Base-by-base conservation (phyloP, 176 grass and related monocot species). In the Cenchrus purpureus region DNA sequence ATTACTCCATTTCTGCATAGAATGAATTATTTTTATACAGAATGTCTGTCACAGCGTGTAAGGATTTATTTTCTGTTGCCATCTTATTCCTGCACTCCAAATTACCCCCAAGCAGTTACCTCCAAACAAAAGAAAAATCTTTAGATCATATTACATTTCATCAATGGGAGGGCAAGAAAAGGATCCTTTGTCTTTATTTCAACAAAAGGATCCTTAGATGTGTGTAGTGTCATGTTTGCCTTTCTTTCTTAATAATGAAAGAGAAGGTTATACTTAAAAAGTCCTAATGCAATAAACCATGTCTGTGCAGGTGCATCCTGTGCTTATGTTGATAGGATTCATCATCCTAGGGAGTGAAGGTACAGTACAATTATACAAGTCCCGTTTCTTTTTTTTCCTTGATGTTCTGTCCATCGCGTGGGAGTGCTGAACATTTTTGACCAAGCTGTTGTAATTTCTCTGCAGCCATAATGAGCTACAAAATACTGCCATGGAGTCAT, bases 381-480 rank as follows among this genome's bases (percentile, higher is more conserved):
- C 2, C 37, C 6, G 46, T 85, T 77, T 10, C 54, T 8, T 78
- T 69, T 56, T 78, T 67, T 80, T 71, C 43, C 15, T 67, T 49
- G 43, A 50, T 76, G 43, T 5, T 69, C 60, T 83, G 70, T 14
- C 46, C 20, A 10, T 84, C 44, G 75, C 28, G 10, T 17, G 52
- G 29, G 46, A 40, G 34, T 28, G 37, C 40, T 40, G 5, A 63
- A 64, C 31, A 70, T 37, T 46, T 73, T 34, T 86, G 4, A 86
- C 19, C 57, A 68, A 86, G 20, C 9, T 71, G 29, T 87, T 83
- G 53, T 68, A 51, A 83, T 79, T 82, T 79, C 20, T 56, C 62
- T 86, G 76, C 91, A 96, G 97, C 91, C 64, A 94, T 85, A 84
- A 92, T 99, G 91, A 87, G 90, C 81, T 96, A 95, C 64, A 94